Evolutionary conservation across 179 eudicot genomes (phyloP).

Genomic region (Beta macrorhiza): DNA sequence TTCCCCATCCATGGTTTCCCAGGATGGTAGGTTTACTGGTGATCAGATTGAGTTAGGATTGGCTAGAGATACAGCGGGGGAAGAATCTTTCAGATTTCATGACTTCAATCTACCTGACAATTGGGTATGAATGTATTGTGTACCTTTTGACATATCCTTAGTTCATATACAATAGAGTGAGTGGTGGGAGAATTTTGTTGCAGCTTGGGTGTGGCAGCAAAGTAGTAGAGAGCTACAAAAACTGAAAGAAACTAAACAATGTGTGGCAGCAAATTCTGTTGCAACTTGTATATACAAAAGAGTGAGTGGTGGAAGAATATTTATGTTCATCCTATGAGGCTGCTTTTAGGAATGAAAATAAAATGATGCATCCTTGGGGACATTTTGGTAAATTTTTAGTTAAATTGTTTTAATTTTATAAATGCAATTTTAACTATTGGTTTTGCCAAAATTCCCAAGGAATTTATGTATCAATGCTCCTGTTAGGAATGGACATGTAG

Average conservation of each 20-base stretch:
- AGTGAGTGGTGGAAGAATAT: background rate
- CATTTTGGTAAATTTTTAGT: background rate
- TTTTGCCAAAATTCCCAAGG: background rate
- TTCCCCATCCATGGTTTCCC: slow-evolving; percentile 26
- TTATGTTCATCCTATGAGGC: background rate
- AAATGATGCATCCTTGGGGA: background rate
- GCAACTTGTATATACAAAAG: background rate
- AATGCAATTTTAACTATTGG: background rate
- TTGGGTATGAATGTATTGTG: slow-evolving; percentile 41
- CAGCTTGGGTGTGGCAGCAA: too few relatives aligned
- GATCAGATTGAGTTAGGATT: slow-evolving; percentile 31
- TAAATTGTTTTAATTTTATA: background rate
- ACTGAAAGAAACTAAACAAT: background rate
- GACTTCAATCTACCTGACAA: slow-evolving; percentile 47
- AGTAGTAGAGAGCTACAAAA: background rate
- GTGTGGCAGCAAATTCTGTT: slow-evolving; percentile 8
- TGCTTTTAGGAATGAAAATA: background rate
- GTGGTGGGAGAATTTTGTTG: too few relatives aligned
- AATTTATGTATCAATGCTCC: too few relatives aligned
- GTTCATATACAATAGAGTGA: too few relatives aligned
- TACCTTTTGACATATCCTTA: background rate
- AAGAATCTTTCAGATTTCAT: slow-evolving; percentile 66
- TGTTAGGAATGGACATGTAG: too few relatives aligned
- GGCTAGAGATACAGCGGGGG: slow-evolving; percentile 67
- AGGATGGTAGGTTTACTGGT: background rate